Evolutionary conservation across 2,329 filamentous ascomycete genomes (phyloP), one percentile per base, ranked within the genome.

Genomic region (Lanzia echinophila): DNA sequence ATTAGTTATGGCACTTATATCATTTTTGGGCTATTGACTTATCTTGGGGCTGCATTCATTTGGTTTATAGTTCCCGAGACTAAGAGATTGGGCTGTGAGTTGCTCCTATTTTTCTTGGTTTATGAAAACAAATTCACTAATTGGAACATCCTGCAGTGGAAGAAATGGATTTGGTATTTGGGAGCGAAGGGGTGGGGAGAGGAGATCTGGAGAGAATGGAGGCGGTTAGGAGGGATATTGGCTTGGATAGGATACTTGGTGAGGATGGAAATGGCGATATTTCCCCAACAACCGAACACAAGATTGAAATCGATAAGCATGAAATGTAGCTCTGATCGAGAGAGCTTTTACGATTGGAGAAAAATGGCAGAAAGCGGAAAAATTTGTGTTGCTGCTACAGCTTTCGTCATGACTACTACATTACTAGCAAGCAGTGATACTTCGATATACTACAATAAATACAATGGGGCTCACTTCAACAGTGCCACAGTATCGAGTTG

Each of bases 1-100:
- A 86, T 88, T 50, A 79, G 74, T 0, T 89, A 87, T 57, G 86
- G 86, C 13, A 88, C 86, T 0, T 89, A 87, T 56, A 81, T 90
- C 52, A 71, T 89, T 13, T 89, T 89, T 55, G 85, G 85, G 0
- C 53, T 84, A 0, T 60, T 89, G 15, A 87, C 81, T 0, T 81
- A 78, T 53, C 58, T 83, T 0, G 84, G 84, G 3, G 83, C 82
- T 0, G 75, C 69, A 0, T 80, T 78, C 58, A 72, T 79, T 48
- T 76, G 66, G 64, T 74, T 74, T 62, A 67, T 72, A 11, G 75
- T 79, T 0, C 77, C 77, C 0, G 78, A 81, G 64, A 82, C 78
- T 0, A 81, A 80, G 62, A 65, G 73, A 3, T 60, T 77, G 19
- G 75, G 72, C 1, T 69, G 50, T 53, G 28, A 47, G 43, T 53